Conservation (phyloP, 192 early-diverging fungal species). For the Coemansia sp. region DNA sequence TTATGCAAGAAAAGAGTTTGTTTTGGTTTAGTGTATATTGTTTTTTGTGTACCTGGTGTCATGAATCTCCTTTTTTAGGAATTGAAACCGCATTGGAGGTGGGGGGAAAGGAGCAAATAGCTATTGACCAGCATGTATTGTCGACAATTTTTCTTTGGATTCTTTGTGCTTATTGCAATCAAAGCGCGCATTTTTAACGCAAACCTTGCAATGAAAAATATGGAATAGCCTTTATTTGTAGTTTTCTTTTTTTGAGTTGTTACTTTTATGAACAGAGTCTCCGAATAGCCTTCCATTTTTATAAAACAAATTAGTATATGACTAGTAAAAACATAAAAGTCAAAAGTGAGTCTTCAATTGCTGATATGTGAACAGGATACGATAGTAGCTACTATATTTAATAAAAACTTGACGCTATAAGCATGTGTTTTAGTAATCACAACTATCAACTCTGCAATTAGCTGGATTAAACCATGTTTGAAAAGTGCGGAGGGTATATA, state of each 20-base stretch:
- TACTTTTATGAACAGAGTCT: not conserved
- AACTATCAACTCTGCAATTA: slow-evolving; percentile 2
- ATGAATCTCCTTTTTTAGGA: slow-evolving; percentile 7
- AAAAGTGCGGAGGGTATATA: not conserved
- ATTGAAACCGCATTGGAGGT: not conserved
- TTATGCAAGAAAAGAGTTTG: not conserved
- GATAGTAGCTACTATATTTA: not conserved
- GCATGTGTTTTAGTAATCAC: not conserved
- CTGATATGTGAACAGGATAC: not conserved
- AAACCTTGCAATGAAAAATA: not conserved
- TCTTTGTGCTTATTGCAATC: slow-evolving; percentile 9
- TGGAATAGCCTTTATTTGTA: not conserved
- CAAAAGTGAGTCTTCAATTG: not conserved
- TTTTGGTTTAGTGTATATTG: not conserved
- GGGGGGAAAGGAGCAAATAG: not conserved
- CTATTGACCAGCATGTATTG: not conserved
- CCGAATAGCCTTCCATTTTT: not conserved
- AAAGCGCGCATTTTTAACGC: not conserved
- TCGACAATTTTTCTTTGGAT: not conserved
- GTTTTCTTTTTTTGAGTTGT: not conserved
- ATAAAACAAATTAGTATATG: not conserved
- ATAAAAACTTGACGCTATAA: not conserved
- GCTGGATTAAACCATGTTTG: not conserved
- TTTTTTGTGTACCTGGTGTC: slow-evolving; percentile 1
- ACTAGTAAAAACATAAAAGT: not conserved